Evolutionary conservation across 2,329 filamentous ascomycete genomes (phyloP), one percentile per base, ranked within the genome.

Genomic region (Hymenoscyphus salicellus): DNA sequence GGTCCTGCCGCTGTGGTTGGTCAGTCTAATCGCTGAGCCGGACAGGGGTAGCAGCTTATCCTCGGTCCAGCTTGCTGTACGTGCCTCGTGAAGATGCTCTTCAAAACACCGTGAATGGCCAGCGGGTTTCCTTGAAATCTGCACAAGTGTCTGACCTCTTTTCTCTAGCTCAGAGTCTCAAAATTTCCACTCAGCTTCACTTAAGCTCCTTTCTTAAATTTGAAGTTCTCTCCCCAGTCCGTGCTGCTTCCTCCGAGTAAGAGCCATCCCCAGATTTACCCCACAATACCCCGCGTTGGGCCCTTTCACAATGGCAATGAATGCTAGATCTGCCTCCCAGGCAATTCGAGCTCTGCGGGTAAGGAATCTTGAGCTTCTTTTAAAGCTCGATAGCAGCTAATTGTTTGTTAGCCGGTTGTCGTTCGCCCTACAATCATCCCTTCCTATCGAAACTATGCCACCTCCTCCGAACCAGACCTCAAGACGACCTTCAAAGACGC

Each of bases 401-500:
- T 28, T 32, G 8, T 17, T 14, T 28, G 11, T 32, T 57, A 75
- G 73, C 72, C 70, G 49, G 16, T 70, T 75, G 73, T 72, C 72
- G 64, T 74, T 72, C 71, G 76, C 70, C 66, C 71, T 69, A 72
- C 65, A 58, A 69, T 72, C 62, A 38, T 75, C 64, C 65, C 76
- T 62, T 68, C 74, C 65, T 75, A 78, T 63, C 83, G 89, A 74
- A 81, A 78, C 77, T 93, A 93, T 80, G 87, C 90, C 69, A 87
- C 91, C 55, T 83, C 90, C 62, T 84, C 91, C 65, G 94, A 98
- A 78, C 91, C 91, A 65, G 91, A 94, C 76, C 87, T 99, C 75
- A 99, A 98, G 81, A 83, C 91, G 61, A 92, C 92, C 16, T 87
- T 99, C 71, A 90, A 88, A 74, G 86, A 88, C 71, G 86, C 88